phyloP scores from a whole-genome alignment of 2,329 filamentous ascomycete species.

The Orbilia javanica region DNA sequence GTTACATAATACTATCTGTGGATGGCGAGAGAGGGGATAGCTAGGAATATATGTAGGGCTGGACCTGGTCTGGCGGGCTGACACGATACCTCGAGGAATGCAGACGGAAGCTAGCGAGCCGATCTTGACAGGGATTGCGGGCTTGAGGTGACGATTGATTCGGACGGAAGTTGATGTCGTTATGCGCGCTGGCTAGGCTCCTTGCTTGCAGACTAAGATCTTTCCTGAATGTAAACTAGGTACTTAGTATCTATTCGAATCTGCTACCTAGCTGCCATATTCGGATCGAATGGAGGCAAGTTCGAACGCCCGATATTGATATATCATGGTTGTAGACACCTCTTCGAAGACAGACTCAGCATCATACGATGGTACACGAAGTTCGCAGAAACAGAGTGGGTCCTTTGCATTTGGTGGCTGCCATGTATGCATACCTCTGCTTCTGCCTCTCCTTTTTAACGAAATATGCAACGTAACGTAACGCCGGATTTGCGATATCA shows the following conservation, averaged over 20 bases:
- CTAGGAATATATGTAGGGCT: background rate
- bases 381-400: too few species aligned
- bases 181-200: background rate
- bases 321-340: too few species aligned
- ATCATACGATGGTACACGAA: too few species aligned
- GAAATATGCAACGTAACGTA: background rate
- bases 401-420: too few species aligned
- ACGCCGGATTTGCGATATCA: background rate
- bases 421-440: too few species aligned
- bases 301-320: too few species aligned
- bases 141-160: background rate
- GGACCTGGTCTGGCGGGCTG: background rate
- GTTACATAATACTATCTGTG: conserved; percentile 10
- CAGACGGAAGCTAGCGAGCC: conserved; percentile 21
- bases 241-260: too few species aligned
- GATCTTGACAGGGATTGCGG: conserved; percentile 3
- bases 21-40: background rate
- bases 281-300: too few species aligned
- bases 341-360: too few species aligned
- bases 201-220: too few species aligned
- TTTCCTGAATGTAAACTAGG: too few species aligned
- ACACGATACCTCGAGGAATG: conserved; percentile 1
- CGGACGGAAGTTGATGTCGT: background rate
- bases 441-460: background rate
- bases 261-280: too few species aligned